These are phyloP conservation scores for Phytomonas sp. DNA, from an alignment of 208 protist species.

Conservation along the genomic window DNA sequence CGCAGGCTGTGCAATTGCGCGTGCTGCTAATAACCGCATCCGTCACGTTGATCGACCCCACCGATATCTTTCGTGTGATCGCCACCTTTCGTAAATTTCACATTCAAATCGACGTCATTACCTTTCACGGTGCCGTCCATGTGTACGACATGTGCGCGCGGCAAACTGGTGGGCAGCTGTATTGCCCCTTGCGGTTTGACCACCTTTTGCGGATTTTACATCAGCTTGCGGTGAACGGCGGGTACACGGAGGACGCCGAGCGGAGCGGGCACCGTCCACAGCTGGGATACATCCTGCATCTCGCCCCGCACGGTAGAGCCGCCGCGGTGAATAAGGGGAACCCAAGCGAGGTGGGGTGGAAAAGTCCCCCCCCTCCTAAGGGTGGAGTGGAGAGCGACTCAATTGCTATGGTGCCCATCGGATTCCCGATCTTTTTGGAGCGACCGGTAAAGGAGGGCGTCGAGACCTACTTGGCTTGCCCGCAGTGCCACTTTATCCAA, in stretches of 20 bases:
- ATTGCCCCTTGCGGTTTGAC: slow-evolving; percentile 75
- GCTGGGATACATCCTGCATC: background rate
- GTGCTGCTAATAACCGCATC: slow-evolving; percentile 63
- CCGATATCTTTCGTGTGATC: slow-evolving; percentile 65
- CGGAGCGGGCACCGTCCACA: background rate
- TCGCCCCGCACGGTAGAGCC: background rate
- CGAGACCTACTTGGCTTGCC: slow-evolving; percentile 49
- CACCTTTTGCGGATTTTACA: slow-evolving; percentile 53
- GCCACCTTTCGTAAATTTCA: slow-evolving; percentile 29
- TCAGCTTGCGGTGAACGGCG: slow-evolving; percentile 19
- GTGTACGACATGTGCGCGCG: slow-evolving; percentile 53
- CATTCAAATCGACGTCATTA: slow-evolving; percentile 55
- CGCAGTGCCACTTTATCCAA: slow-evolving; percentile 69
- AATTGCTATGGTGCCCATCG: slow-evolving; percentile 42
- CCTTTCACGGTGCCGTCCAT: slow-evolving; percentile 73
- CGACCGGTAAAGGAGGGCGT: slow-evolving; percentile 1
- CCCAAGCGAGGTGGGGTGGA: slow-evolving; percentile 1
- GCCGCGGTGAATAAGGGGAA: background rate
- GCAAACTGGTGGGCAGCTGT: slow-evolving; percentile 42
- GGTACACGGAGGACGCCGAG: background rate
- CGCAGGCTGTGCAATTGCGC: slow-evolving; percentile 30
- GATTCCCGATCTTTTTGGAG: slow-evolving; percentile 48
- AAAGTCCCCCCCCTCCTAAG: background rate
- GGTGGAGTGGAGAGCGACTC: slow-evolving; percentile 10
- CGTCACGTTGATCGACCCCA: slow-evolving; percentile 73